Percentiles rank a stretch among this genome's conserved stretches.
Evolutionary conservation across 2,329 filamentous ascomycete species (phyloP).

Genomic region (Exophiala spinifera): DNA sequence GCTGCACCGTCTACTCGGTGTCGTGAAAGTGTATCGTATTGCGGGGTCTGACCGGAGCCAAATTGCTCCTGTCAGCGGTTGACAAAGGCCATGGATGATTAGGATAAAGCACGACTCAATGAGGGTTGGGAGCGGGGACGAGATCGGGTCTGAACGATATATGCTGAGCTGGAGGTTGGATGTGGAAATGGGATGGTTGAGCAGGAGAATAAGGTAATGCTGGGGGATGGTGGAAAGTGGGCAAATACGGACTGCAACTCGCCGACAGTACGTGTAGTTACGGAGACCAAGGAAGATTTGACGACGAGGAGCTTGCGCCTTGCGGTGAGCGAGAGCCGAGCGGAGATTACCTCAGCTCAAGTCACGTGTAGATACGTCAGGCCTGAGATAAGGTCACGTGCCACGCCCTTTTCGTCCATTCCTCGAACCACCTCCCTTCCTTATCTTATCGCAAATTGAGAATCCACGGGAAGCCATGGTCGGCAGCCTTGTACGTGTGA

Average conservation of each 20-base stretch:
- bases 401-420: too few species aligned
- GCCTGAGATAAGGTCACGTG: too few species aligned
- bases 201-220: background rate
- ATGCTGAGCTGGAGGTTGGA: background rate
- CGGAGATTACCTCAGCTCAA: background rate
- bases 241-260: constrained; percentile 11
- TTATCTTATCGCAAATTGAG: too few species aligned
- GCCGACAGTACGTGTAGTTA: too few species aligned
- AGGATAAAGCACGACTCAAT: background rate
- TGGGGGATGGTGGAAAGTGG: constrained; percentile 16
- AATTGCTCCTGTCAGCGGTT: constrained; percentile 21
- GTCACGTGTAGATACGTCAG: background rate
- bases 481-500: too few species aligned
- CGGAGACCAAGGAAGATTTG: constrained; percentile 5
- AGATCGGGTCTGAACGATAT: background rate
- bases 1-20: constrained; percentile 16
- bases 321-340: background rate
- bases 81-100: constrained; percentile 15
- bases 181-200: background rate
- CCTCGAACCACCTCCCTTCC: too few species aligned
- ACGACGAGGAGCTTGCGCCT: constrained; percentile 1
- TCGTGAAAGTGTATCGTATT: constrained; percentile 12
- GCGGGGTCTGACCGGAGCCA: constrained; percentile 27
- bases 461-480: too few species aligned
- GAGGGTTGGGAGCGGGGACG: background rate